Evolutionary conservation across 495 filamentous ascomycete genomes (phyloP).

Genomic region (Usnea hakonensis): DNA sequence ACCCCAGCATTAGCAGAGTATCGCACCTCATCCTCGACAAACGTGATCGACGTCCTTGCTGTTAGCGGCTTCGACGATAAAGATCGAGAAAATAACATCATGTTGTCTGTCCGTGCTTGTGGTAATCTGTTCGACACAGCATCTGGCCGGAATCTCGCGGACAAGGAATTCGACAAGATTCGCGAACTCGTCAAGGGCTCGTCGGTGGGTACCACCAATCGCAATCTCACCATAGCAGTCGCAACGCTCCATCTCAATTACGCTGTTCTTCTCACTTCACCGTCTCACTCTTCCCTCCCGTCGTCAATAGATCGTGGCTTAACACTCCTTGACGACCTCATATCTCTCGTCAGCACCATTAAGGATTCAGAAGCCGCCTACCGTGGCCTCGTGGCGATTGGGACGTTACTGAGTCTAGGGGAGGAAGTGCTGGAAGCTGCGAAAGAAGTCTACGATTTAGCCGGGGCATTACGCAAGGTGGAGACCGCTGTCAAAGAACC

Average conservation of each 20-base stretch:
- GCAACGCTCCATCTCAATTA: slow-evolving; percentile 84
- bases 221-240: slow-evolving; percentile 72
- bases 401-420: slow-evolving; percentile 58
- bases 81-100: slow-evolving; percentile 62
- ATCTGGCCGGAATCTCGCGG: slow-evolving; percentile 57
- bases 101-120: slow-evolving; percentile 75
- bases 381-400: slow-evolving; percentile 71
- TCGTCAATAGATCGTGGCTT: slow-evolving; percentile 51
- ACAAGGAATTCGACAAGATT: slow-evolving; percentile 51
- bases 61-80: slow-evolving; percentile 47
- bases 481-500: slow-evolving; percentile 39
- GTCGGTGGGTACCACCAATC: slow-evolving; percentile 52
- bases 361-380: slow-evolving; percentile 77
- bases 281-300: slow-evolving; percentile 23
- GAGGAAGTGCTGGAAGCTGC: slow-evolving; percentile 44
- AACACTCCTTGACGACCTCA: slow-evolving; percentile 55
- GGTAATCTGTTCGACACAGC: slow-evolving; percentile 80
- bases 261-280: slow-evolving; percentile 51
- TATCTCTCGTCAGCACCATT: slow-evolving; percentile 51
- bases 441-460: slow-evolving; percentile 42
- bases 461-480: slow-evolving; percentile 30
- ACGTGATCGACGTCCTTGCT: slow-evolving; percentile 38
- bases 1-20: slow-evolving; percentile 52
- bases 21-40: slow-evolving; percentile 44
- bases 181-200: slow-evolving; percentile 42